Conservation (phyloP, 768 basidiomycete species). For the Panaeolus papilionaceus region DNA sequence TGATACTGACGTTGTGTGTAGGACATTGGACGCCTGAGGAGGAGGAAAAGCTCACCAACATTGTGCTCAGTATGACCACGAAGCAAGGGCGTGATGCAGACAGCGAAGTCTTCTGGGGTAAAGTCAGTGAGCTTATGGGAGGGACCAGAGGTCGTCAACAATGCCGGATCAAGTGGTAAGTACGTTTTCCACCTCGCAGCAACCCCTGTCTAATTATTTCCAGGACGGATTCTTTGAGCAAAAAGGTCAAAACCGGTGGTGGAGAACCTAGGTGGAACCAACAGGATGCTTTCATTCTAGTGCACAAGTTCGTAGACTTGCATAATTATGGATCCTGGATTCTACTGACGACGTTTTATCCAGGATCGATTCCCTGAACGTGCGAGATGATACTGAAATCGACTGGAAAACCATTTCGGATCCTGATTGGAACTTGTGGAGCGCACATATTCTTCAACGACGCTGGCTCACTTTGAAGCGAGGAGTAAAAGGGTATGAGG, state of each 20-base stretch:
- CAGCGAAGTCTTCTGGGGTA: slow-evolving; percentile 84
- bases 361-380: slow-evolving; percentile 77
- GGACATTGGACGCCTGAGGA: slow-evolving; percentile 83
- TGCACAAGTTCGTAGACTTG: slow-evolving; percentile 70
- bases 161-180: slow-evolving; percentile 87
- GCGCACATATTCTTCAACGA: slow-evolving; percentile 78
- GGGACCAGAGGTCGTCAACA: slow-evolving; percentile 79
- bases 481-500: slow-evolving; percentile 75
- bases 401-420: slow-evolving; percentile 84
- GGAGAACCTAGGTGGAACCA: slow-evolving; percentile 74
- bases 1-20: slow-evolving; percentile 29
- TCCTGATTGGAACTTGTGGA: slow-evolving; percentile 84
- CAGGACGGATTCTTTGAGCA: slow-evolving; percentile 81
- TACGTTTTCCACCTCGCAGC: background rate
- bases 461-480: slow-evolving; percentile 85
- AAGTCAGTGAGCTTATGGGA: slow-evolving; percentile 79
- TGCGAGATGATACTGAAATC: slow-evolving; percentile 83
- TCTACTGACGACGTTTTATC: background rate
- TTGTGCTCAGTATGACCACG: slow-evolving; percentile 78
- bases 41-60: slow-evolving; percentile 73
- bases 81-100: slow-evolving; percentile 76
- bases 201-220: slow-evolving; percentile 1
- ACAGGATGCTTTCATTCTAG: slow-evolving; percentile 79
- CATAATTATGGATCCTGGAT: background rate
- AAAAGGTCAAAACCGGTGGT: slow-evolving; percentile 76